Percentiles rank a stretch among this genome's conserved stretches.
These are phyloP conservation scores for Aspergillus heteromorphus DNA, from an alignment of 495 filamentous ascomycete genomes.

Conservation along the genomic window DNA sequence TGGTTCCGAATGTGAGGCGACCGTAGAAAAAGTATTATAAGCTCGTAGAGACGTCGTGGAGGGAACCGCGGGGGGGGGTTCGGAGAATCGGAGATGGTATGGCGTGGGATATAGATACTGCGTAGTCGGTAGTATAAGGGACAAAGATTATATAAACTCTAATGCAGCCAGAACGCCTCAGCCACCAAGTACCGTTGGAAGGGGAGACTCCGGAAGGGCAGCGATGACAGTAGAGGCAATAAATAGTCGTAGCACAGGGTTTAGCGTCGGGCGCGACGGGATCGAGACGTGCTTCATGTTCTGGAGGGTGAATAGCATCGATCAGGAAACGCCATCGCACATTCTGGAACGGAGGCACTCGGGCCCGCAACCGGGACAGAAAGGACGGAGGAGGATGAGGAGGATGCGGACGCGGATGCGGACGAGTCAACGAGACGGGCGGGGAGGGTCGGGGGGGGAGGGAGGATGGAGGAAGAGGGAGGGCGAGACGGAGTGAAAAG, in stretches of 20 bases:
- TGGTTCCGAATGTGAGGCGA: background rate
- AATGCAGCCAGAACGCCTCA: background rate
- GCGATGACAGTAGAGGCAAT: conserved; percentile 4
- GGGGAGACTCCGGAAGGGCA: background rate
- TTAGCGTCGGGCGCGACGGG: conserved; percentile 24
- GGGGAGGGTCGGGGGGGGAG: background rate
- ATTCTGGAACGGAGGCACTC: conserved; percentile 10
- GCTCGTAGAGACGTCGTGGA: background rate
- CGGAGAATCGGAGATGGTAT: background rate
- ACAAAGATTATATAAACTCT: background rate
- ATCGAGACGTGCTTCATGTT: conserved; percentile 21
- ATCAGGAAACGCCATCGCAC: conserved; percentile 25
- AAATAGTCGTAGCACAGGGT: conserved; percentile 12
- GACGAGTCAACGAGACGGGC: background rate
- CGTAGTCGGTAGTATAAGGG: background rate
- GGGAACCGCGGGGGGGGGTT: background rate
- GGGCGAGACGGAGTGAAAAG: background rate
- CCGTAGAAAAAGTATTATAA: background rate
- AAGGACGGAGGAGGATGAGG: conserved; percentile 7
- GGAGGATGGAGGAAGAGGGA: background rate
- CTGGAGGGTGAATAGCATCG: conserved; percentile 17
- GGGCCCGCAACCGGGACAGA: conserved; percentile 1
- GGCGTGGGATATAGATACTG: background rate
- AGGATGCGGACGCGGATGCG: too few relatives aligned
- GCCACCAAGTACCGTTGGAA: background rate